Evolutionary conservation across 1,284 basidiomycete species (phyloP).

Genomic region (Mycosarcoma maydis): DNA sequence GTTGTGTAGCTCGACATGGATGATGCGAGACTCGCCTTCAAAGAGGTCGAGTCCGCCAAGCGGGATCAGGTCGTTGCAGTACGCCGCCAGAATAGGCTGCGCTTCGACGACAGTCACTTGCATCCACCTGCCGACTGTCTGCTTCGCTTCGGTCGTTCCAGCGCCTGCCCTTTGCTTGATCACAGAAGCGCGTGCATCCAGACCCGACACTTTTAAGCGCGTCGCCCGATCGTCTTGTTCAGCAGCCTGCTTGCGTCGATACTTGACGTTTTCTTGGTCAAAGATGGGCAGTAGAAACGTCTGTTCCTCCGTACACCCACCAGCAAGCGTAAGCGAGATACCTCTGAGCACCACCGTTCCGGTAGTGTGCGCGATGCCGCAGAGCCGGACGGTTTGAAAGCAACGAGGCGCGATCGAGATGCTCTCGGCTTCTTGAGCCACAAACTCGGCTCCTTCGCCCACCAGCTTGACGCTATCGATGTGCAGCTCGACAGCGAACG

Average conservation of each 20-base stretch:
- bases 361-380: slow-evolving; percentile 75
- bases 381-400: slow-evolving; percentile 78
- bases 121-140: slow-evolving; percentile 64
- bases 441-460: slow-evolving; percentile 80
- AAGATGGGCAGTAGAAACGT: slow-evolving; percentile 81
- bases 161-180: slow-evolving; percentile 25
- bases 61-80: slow-evolving; percentile 80
- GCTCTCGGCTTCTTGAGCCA: slow-evolving; percentile 70
- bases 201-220: slow-evolving; percentile 77
- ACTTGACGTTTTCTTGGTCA: slow-evolving; percentile 77
- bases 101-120: slow-evolving; percentile 82
- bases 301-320: slow-evolving; percentile 72
- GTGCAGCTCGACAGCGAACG: slow-evolving; percentile 88
- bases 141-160: neutral
- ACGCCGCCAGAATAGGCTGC: slow-evolving; percentile 84
- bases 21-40: slow-evolving; percentile 85
- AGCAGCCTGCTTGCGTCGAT: slow-evolving; percentile 72
- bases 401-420: slow-evolving; percentile 79
- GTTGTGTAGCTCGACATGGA: slow-evolving; percentile 88
- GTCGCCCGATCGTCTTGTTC: slow-evolving; percentile 73
- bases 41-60: slow-evolving; percentile 93
- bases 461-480: slow-evolving; percentile 81
- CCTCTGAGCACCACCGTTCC: slow-evolving; percentile 81
- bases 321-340: slow-evolving; percentile 78
- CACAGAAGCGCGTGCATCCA: slow-evolving; percentile 72